Base-by-base conservation (phyloP, 495 filamentous ascomycete genomes). In the Aspergillus diversus region DNA sequence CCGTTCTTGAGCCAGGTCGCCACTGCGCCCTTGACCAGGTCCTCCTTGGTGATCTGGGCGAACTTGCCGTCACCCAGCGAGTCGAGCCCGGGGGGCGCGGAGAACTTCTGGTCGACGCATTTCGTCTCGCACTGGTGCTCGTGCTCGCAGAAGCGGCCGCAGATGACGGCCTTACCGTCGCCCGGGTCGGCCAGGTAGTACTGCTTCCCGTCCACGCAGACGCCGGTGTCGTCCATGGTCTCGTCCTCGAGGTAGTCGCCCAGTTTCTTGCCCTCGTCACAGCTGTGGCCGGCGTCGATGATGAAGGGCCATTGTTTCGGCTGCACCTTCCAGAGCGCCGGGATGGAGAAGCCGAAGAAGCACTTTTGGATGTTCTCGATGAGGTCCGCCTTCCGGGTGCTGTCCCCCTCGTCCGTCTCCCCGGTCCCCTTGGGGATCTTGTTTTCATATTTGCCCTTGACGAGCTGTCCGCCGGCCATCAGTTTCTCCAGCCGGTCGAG, bases 321-420 rank as follows among this genome's bases (percentile, higher is more conserved):
- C 7, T n/a, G n/a, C n/a, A 21, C 5, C 51, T 59, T 49, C 75
- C 74, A 78, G 5, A 72, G n/a, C 16, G 60, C 52, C 1, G 75
- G 73, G 54, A 76, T 76, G n/a, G 66, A 49, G 58, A 55, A 78
- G 35, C 56, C 73, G 63, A 61, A 76, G 53, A 75, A 70, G 33
- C 61, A 33, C 59, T 71, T 76, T 35, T 13, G 13, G 48, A 67
- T 42, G 53, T 43, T 57, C 35, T 33, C 15, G 15, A 33, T 47
- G 46, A 49, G n/a, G 13, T n/a, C 16, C 43, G n/a, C n/a, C n/a
- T n/a, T n/a, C 56, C 11, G 12, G 47, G 54, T n/a, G 11, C 1
- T 52, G 35, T 15, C 47, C 5, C 7, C n/a, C n/a, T n/a, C n/a
- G n/a, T n/a, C n/a, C n/a, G n/a, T n/a, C n/a, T n/a, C n/a, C n/a